Evolutionary conservation across 805 yeast species (phyloP).

Genomic region (Yarrowia sp.): DNA sequence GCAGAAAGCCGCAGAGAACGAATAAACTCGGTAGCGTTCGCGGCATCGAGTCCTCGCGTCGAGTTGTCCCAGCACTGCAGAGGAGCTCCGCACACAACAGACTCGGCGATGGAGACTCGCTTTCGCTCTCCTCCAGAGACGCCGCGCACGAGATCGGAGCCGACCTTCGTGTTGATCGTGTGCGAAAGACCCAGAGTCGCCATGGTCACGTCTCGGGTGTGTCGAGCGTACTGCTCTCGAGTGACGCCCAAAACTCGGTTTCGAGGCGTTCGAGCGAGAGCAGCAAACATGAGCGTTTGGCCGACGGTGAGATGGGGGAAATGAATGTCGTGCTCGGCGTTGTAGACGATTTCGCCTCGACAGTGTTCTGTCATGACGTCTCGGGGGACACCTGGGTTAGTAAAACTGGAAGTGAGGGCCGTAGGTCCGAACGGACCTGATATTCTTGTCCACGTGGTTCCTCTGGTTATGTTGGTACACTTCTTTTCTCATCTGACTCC

Average conservation of each 20-base stretch:
- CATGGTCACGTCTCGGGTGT: slow-evolving; percentile 53
- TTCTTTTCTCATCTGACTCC: too few species aligned
- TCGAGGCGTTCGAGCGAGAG: slow-evolving; percentile 58
- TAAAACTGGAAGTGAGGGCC: too few species aligned
- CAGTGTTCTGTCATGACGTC: slow-evolving; percentile 51
- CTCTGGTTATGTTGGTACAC: slow-evolving; percentile 41
- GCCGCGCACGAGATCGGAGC: slow-evolving; percentile 66
- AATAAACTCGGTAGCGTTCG: slow-evolving; percentile 65
- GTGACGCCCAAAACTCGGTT: slow-evolving; percentile 59
- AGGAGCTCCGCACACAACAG: slow-evolving; percentile 45
- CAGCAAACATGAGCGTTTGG: slow-evolving; percentile 62
- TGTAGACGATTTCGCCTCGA: slow-evolving; percentile 68
- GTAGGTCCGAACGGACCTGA: too few species aligned
- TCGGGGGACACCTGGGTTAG: slow-evolving; percentile 41
- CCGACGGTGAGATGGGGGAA: slow-evolving; percentile 68
- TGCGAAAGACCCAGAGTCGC: slow-evolving; percentile 52
- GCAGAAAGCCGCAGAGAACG: slow-evolving; percentile 60
- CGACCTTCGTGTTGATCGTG: slow-evolving; percentile 61
- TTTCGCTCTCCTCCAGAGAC: slow-evolving; percentile 73
- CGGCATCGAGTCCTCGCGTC: slow-evolving; percentile 68
- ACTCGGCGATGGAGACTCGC: slow-evolving; percentile 69
- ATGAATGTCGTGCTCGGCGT: slow-evolving; percentile 67
- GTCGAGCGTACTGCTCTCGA: slow-evolving; percentile 55
- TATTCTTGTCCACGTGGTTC: too few species aligned
- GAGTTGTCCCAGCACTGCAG: slow-evolving; percentile 68